Percentiles rank a stretch among this genome's conserved stretches.
Evolutionary conservation across 2,329 filamentous ascomycete species (phyloP).

Genomic region (Aspergillus amoenus): DNA sequence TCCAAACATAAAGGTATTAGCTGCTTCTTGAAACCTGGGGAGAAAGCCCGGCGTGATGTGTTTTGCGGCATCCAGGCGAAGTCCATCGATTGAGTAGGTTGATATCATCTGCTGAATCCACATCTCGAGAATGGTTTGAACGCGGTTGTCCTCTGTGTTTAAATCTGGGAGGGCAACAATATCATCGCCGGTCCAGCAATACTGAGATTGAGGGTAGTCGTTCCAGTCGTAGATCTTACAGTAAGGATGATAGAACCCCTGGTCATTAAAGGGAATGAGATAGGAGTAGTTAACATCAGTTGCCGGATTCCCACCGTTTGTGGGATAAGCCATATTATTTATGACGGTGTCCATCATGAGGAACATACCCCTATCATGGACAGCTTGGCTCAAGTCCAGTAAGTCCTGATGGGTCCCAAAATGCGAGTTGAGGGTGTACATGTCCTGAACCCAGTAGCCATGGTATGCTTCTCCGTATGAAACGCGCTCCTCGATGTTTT

Average conservation of each 20-base stretch:
- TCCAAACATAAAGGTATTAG: constrained; percentile 46
- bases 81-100: constrained; percentile 50
- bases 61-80: constrained; percentile 53
- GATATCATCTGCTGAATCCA: constrained; percentile 44
- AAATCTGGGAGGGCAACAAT: constrained; percentile 49
- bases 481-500: constrained; percentile 38
- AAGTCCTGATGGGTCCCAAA: constrained; percentile 51
- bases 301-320: constrained; percentile 26
- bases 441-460: constrained; percentile 51
- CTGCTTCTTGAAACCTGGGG: constrained; percentile 35
- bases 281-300: constrained; percentile 25
- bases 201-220: constrained; percentile 35
- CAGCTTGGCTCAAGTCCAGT: constrained; percentile 44
- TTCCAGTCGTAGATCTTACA: constrained; percentile 35
- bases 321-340: constrained; percentile 47
- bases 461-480: constrained; percentile 50
- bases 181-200: constrained; percentile 54
- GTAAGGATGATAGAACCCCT: constrained; percentile 29
- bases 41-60: constrained; percentile 48
- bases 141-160: constrained; percentile 43
- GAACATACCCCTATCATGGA: constrained; percentile 51
- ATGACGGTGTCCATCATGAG: constrained; percentile 55
- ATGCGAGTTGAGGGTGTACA: constrained; percentile 50
- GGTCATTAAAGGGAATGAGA: constrained; percentile 28
- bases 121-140: constrained; percentile 41